phyloP scores from a whole-genome alignment of 129 eudicot species.

The Arctium lappa region DNA sequence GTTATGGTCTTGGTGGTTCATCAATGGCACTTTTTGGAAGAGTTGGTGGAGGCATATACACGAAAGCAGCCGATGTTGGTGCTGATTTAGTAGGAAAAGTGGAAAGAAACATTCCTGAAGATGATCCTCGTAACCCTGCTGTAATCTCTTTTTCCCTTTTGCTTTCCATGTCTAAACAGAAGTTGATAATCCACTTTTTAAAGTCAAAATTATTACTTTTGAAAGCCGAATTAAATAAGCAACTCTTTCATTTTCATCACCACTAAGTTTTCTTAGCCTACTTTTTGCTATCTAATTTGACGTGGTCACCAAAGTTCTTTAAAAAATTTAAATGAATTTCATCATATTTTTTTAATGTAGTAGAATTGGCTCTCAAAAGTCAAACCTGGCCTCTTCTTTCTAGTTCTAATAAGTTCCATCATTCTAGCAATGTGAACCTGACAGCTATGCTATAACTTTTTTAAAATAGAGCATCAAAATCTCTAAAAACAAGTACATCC shows the following conservation, averaged over 20 bases:
- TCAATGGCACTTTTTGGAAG: constrained; percentile 63
- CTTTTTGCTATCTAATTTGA: background rate
- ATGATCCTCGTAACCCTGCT: constrained; percentile 62
- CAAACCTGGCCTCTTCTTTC: constrained; percentile 6
- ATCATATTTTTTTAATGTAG: background rate
- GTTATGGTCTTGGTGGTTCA: constrained; percentile 62
- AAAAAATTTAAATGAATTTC: background rate
- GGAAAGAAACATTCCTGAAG: constrained; percentile 55
- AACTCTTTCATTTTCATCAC: background rate
- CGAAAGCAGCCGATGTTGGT: constrained; percentile 64
- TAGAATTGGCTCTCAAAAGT: background rate
- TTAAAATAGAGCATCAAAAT: too few species aligned
- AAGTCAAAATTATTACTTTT: background rate
- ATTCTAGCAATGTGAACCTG: too few species aligned
- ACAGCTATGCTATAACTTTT: too few species aligned
- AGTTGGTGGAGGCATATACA: constrained; percentile 61
- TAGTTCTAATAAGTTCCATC: background rate
- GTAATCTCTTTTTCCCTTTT: constrained; percentile 30
- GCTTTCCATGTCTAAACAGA: background rate
- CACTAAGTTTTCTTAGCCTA: background rate
- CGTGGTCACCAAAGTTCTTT: background rate
- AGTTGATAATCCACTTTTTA: background rate
- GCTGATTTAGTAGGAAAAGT: constrained; percentile 58
- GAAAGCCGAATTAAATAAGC: background rate
- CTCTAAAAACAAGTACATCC: too few species aligned